These are phyloP conservation scores for Talaromyces sp. DNA, from an alignment of 2,329 filamentous ascomycete genomes.

Conservation along the genomic window DNA sequence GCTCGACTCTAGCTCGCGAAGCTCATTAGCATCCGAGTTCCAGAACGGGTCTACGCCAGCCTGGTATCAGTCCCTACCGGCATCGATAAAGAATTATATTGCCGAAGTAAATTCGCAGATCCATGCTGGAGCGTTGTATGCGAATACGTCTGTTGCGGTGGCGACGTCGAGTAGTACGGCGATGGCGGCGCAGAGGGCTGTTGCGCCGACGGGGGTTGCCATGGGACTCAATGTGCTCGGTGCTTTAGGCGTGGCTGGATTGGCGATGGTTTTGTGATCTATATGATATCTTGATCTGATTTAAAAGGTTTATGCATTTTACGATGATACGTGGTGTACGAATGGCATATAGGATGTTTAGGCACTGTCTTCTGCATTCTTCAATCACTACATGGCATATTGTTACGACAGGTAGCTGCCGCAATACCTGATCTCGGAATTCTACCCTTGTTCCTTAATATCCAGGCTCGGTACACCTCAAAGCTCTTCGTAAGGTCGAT, in stretches of 20 bases:
- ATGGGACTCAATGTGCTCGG: constrained; percentile 22
- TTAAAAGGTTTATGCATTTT: neutral
- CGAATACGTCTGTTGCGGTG: constrained; percentile 24
- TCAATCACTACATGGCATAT: neutral
- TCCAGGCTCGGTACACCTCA: too few species aligned
- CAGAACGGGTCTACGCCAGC: constrained; percentile 31
- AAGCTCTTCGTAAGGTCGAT: neutral
- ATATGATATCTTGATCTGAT: neutral
- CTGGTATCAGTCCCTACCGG: constrained; percentile 33
- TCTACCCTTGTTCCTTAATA: neutral
- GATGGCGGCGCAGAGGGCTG: constrained; percentile 9
- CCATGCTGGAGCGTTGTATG: constrained; percentile 27
- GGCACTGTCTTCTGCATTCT: neutral
- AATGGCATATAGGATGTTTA: neutral
- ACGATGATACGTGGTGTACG: constrained; percentile 7
- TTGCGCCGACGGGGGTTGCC: constrained; percentile 14
- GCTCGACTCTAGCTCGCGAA: constrained; percentile 29
- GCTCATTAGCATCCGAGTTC: constrained; percentile 30
- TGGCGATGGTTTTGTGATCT: constrained; percentile 15
- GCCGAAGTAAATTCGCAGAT: constrained; percentile 32
- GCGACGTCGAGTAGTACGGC: constrained; percentile 19
- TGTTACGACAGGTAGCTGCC: neutral
- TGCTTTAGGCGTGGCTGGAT: constrained; percentile 16
- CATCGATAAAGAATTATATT: constrained; percentile 33
- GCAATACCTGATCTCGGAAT: neutral